Conservation (phyloP, 257 asterid species). For the Echites panduratus region DNA sequence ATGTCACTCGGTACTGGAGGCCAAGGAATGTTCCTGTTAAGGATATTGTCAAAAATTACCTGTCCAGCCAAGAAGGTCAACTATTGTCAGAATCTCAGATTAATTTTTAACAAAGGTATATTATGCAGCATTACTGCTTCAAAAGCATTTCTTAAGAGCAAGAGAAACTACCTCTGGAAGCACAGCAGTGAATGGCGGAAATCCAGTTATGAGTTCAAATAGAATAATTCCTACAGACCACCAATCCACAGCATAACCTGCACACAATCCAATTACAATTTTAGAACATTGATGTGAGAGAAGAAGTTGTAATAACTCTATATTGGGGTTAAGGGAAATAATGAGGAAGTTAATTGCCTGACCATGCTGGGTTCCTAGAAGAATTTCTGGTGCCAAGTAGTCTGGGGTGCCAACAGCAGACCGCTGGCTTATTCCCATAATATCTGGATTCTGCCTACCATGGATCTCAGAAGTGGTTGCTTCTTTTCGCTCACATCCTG, state of each 20-base stretch:
- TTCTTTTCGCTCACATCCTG: conserved; percentile 44
- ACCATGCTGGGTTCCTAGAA: conserved; percentile 95
- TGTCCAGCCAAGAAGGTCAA: conserved; percentile 31
- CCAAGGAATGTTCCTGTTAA: conserved; percentile 85
- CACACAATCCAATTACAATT: background rate
- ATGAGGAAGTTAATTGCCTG: conserved; percentile 16
- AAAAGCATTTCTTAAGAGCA: background rate
- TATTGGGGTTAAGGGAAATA: conserved; percentile 1
- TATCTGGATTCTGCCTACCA: conserved; percentile 40
- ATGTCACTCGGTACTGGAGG: conserved; percentile 72
- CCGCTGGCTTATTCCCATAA: conserved; percentile 29
- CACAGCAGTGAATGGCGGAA: conserved; percentile 80
- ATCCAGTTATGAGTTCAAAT: conserved; percentile 76
- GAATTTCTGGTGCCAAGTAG: conserved; percentile 98
- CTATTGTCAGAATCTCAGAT: conserved; percentile 11
- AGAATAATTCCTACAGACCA: conserved; percentile 92
- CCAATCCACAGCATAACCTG: conserved; percentile 94
- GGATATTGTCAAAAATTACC: conserved; percentile 82
- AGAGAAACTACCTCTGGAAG: conserved; percentile 61
- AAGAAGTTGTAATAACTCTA: conserved; percentile 1
- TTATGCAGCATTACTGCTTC: background rate
- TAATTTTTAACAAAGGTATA: background rate
- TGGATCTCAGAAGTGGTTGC: conserved; percentile 32
- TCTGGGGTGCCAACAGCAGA: conserved; percentile 99
- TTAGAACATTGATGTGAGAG: background rate